phyloP scores from a whole-genome alignment of 108 stramenopile genomes.

The Nitzschia sp. region DNA sequence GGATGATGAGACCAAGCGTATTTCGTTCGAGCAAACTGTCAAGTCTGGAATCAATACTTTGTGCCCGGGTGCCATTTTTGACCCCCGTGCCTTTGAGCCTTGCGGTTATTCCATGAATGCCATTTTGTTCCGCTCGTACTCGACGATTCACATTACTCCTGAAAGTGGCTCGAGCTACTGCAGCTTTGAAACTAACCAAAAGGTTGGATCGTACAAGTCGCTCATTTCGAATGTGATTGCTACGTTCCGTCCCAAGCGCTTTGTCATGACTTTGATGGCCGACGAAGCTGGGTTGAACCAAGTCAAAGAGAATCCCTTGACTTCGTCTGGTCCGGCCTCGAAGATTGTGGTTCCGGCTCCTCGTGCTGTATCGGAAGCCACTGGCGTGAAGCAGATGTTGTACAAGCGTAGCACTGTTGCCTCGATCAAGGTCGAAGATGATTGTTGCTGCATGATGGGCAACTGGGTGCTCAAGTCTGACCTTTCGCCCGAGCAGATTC shows the following conservation, averaged over 20 bases:
- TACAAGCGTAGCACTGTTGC: slow-evolving; percentile 82
- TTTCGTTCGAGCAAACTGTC: slow-evolving; percentile 75
- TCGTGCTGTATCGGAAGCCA: slow-evolving; percentile 24
- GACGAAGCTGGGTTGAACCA: slow-evolving; percentile 93
- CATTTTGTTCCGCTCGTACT: slow-evolving; percentile 95
- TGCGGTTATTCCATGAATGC: slow-evolving; percentile 99
- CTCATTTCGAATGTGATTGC: slow-evolving; percentile 95
- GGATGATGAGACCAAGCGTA: slow-evolving; percentile 80
- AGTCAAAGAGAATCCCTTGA: slow-evolving; percentile 82
- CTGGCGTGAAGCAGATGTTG: slow-evolving; percentile 35
- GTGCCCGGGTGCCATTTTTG: slow-evolving; percentile 95
- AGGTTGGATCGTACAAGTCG: slow-evolving; percentile 81
- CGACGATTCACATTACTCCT: slow-evolving; percentile 99
- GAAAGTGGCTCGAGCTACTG: slow-evolving; percentile 96
- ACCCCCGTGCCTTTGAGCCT: slow-evolving; percentile 95
- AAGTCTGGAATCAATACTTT: slow-evolving; percentile 86
- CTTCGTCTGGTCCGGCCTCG: slow-evolving; percentile 44
- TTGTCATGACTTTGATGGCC: slow-evolving; percentile 98
- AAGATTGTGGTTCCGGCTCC: slow-evolving; percentile 64
- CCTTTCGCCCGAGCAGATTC: slow-evolving; percentile 28
- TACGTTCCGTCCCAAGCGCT: slow-evolving; percentile 95
- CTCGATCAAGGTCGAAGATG: slow-evolving; percentile 87
- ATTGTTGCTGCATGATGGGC: slow-evolving; percentile 92
- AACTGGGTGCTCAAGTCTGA: slow-evolving; percentile 77
- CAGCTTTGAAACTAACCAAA: slow-evolving; percentile 98